phyloP scores from a whole-genome alignment of 495 filamentous ascomycete genomes.

The Xylaria castorea region DNA sequence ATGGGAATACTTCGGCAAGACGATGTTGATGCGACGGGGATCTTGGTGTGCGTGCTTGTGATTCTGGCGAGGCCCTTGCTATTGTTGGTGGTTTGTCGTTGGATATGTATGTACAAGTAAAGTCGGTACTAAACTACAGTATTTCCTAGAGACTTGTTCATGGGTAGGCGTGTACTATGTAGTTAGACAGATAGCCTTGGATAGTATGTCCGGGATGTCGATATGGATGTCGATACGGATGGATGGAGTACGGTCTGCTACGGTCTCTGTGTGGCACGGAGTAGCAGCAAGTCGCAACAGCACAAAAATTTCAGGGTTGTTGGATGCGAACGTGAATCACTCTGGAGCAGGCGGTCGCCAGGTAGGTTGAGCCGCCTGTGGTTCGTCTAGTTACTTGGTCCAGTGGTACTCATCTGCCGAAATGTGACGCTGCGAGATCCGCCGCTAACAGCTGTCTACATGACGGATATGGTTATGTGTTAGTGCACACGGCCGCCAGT shows the following conservation, averaged over 20 bases:
- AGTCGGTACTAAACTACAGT: not conserved
- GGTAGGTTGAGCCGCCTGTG: constrained; percentile 4
- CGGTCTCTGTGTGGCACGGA: constrained; percentile 1
- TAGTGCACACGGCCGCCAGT: not conserved
- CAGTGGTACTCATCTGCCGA: constrained; percentile 17
- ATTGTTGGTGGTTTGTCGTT: not conserved
- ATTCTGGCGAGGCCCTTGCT: not conserved
- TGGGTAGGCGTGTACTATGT: not conserved
- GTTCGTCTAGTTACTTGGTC: not conserved
- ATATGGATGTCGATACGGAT: not conserved
- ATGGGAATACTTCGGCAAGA: constrained; percentile 19
- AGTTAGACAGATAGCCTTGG: not conserved
- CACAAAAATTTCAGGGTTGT: not conserved
- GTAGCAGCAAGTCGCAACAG: constrained; percentile 7
- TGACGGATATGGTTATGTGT: not conserved
- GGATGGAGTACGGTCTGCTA: not conserved
- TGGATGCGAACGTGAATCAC: constrained; percentile 4
- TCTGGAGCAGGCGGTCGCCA: not conserved
- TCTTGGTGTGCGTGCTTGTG: not conserved
- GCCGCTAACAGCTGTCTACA: not conserved
- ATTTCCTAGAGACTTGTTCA: not conserved
- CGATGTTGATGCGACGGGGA: constrained; percentile 21
- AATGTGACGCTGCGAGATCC: constrained; percentile 4
- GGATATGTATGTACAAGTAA: not conserved
- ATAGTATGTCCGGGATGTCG: not conserved